Evolutionary conservation across 148 eudicot genomes (phyloP), one percentile per base, ranked within the genome.

Genomic region (Vaccinium myrtillus): DNA sequence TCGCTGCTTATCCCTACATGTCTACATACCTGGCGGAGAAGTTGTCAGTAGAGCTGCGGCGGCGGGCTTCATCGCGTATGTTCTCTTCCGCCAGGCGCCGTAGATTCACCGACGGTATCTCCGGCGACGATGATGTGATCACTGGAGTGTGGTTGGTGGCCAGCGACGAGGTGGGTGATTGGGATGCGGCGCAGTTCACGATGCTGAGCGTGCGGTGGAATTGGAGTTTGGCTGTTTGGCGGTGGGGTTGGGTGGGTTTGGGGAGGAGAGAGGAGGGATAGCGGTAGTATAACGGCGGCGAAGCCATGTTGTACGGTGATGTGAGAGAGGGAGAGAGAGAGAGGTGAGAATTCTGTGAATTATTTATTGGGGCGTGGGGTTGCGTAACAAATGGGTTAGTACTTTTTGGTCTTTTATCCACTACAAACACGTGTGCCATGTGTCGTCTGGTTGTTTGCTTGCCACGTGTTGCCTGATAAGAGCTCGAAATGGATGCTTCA

Each of bases 11-110:
- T 32, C 32, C 32, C 43, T 39, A 39, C 43, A 39, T 39, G 43
- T 39, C 46, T 43, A 43, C 91, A 90, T 92, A 94, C 53, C 90
- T 93, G 79, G 98, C 95, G 70, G 98, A 90, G 92, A 93, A 94
- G 80, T 87, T 86, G 90, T 92, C 89, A 74, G 91, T 51, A 32
- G 88, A 70, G 69, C 79, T 56, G 51, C 83, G 86, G 84, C 93
- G 95, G 79, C 92, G 95, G 0, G 97, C 98, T 51, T 90, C 94
- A 15, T 95, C 93, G 6, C 95, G 94, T 85, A 95, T 95, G 90
- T 91, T 93, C 56, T 92, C 92, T 76, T 91, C 94, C 81, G 89
- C 85, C 30, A 91, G 88, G 58, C 93, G 91, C 74, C 88, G 91
- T 86, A 81, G 88, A 18, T 87, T 87, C 18, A 61, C 27, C 19